These are phyloP conservation scores for Venturia asperata DNA, from an alignment of 2,329 filamentous ascomycete genomes.

Conservation along the genomic window DNA sequence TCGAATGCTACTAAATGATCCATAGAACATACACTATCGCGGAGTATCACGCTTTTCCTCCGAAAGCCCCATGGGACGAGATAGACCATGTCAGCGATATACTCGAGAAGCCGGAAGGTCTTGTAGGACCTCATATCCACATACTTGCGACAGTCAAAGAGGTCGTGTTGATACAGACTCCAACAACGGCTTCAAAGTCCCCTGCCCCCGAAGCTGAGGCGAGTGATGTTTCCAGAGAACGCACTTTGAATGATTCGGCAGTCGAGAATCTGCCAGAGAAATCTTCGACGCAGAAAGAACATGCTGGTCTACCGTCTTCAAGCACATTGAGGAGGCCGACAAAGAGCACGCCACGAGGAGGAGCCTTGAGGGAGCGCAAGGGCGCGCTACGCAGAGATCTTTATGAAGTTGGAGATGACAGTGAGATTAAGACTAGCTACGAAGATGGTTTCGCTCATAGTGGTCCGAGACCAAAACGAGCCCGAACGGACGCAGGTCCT, in stretches of 20 bases:
- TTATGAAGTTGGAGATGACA: not conserved
- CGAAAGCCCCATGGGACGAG: not conserved
- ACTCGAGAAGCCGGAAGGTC: constrained; percentile 1
- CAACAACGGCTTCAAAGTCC: not conserved
- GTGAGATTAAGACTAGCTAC: not conserved
- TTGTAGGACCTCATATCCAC: constrained; percentile 3
- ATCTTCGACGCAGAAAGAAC: not conserved
- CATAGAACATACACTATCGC: not conserved
- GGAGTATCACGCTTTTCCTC: not conserved
- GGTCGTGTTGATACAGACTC: not conserved
- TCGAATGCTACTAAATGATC: not conserved
- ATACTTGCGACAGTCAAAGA: not conserved
- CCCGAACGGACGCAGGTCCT: not conserved
- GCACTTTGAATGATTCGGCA: not conserved
- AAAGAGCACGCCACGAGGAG: not conserved
- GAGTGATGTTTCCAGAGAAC: not conserved
- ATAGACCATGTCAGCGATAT: constrained; percentile 7
- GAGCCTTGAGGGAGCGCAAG: not conserved
- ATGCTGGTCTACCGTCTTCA: not conserved
- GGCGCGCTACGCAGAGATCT: not conserved
- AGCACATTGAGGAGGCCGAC: constrained; percentile 1
- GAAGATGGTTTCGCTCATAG: not conserved
- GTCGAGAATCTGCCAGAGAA: not conserved
- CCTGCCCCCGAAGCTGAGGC: not conserved
- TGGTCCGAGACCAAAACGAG: not conserved